Evolutionary conservation across 805 yeast genomes (phyloP).

Genomic region (Priceomyces fermenticarens): DNA sequence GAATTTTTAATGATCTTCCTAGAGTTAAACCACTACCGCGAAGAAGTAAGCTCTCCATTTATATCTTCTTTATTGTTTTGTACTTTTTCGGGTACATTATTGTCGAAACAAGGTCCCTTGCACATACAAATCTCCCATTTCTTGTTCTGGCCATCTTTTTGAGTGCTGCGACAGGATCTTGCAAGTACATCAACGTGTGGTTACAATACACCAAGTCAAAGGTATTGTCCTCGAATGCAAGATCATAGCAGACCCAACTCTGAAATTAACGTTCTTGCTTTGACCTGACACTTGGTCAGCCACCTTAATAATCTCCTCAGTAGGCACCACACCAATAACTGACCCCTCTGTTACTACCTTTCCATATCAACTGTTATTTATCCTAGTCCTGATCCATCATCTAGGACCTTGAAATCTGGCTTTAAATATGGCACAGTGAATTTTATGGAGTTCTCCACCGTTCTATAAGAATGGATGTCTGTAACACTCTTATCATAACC

Average conservation of each 20-base stretch:
- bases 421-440: slow-evolving; percentile 19
- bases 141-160: slow-evolving; percentile 31
- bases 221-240: slow-evolving; percentile 30
- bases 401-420: slow-evolving; percentile 24
- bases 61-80: slow-evolving; percentile 5
- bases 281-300: slow-evolving; percentile 12
- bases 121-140: slow-evolving; percentile 29
- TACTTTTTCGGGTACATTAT: slow-evolving; percentile 16
- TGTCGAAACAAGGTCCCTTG: slow-evolving; percentile 17
- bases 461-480: slow-evolving; percentile 31
- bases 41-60: slow-evolving; percentile 4
- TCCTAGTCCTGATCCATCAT: slow-evolving; percentile 44
- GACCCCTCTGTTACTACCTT: slow-evolving; percentile 21
- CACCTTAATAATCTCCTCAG: slow-evolving; percentile 22
- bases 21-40: slow-evolving; percentile 12
- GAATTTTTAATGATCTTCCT: slow-evolving; percentile 13
- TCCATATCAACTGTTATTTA: slow-evolving; percentile 33
- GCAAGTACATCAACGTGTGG: slow-evolving; percentile 35
- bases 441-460: slow-evolving; percentile 22
- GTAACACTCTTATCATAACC: slow-evolving; percentile 20
- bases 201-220: slow-evolving; percentile 38
- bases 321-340: slow-evolving; percentile 30
- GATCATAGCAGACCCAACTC: slow-evolving; percentile 25
- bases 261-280: slow-evolving; percentile 16
- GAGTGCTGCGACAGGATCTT: slow-evolving; percentile 28